Evolutionary conservation across 306 rosid species (phyloP), one percentile per base, ranked within the genome.

Genomic region (Styphnolobium japonicum): DNA sequence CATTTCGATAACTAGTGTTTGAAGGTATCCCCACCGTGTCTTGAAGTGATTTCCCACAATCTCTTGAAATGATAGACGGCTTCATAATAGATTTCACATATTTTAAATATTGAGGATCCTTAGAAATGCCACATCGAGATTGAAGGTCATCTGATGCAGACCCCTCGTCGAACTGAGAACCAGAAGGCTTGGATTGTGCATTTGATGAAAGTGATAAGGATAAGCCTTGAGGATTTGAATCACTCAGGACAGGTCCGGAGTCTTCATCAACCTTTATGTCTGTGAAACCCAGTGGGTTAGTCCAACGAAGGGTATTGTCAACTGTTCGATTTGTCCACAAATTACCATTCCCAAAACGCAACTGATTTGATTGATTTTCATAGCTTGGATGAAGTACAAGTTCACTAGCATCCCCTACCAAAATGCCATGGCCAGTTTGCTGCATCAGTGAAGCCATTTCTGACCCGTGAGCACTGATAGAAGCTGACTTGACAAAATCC

Each of bases 181-280:
- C 80, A 18, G 75, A 81, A 57, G 78, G 40, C 76, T 89, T 87
- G 8, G 85, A 56, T 6, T 83, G 82, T 3, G 94, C 63, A 63
- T 90, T 92, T 2, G 98, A 92, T 8, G 99, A 90, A 2, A 95
- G 96, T 9, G 99, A 90, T 14, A 95, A 80, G 8, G 98, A 91
- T 8, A 95, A 74, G 29, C 96, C 94, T 53, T 93, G 99, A 29
- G 85, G 87, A 79, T 86, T 85, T n/a, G 88, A 71, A 82, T 90
- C 92, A 46, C 57, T 85, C 76, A 60, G 39, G 0, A 64, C 53
- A 67, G 65, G 45, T 33, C 86, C 69, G 18, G 74, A 61, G 49
- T 87, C 79, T 75, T 70, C 82, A 16, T 68, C 86, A 36, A 31
- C 77, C 76, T 57, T 80, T 10, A 67, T 68, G 3, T 43, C 62